These are phyloP conservation scores for Sicyos edulis DNA, from an alignment of 306 rosid genomes.

Conservation along the genomic window DNA sequence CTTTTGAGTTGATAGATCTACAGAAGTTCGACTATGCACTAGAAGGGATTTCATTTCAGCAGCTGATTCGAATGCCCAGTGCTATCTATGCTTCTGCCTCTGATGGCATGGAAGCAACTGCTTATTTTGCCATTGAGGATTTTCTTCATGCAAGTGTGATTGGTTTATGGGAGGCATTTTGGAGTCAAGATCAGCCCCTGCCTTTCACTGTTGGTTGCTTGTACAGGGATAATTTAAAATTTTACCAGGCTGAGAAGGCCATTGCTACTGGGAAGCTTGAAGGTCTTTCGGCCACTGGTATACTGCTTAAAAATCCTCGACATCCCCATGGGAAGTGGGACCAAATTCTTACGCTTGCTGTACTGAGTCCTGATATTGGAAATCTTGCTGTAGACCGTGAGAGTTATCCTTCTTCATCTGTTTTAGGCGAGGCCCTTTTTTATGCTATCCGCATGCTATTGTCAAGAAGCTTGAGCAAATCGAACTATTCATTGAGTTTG, in stretches of 20 bases:
- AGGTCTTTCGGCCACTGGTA: slow-evolving; percentile 76
- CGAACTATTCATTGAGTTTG: slow-evolving; percentile 48
- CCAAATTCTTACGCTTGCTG: slow-evolving; percentile 76
- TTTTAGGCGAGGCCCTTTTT: slow-evolving; percentile 79
- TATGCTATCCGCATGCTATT: slow-evolving; percentile 67
- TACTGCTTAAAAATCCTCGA: slow-evolving; percentile 69
- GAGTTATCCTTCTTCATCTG: slow-evolving; percentile 50
- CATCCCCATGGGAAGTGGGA: slow-evolving; percentile 95
- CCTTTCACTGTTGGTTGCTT: slow-evolving; percentile 86
- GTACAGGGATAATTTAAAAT: slow-evolving; percentile 62
- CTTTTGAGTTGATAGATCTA: slow-evolving; percentile 89
- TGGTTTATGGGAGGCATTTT: slow-evolving; percentile 96
- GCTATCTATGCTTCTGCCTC: slow-evolving; percentile 78
- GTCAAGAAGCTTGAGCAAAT: slow-evolving; percentile 81
- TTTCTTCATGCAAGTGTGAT: slow-evolving; percentile 86
- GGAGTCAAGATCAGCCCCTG: slow-evolving; percentile 86
- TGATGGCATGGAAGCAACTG: slow-evolving; percentile 79
- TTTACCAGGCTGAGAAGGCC: slow-evolving; percentile 85
- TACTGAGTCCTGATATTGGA: slow-evolving; percentile 72
- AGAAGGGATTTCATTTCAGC: slow-evolving; percentile 95
- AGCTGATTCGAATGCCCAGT: slow-evolving; percentile 86
- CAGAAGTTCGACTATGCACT: slow-evolving; percentile 95
- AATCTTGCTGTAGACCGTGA: slow-evolving; percentile 44
- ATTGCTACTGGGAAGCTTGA: slow-evolving; percentile 79
- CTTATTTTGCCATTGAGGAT: slow-evolving; percentile 86